phyloP scores from a whole-genome alignment of 495 filamentous ascomycete species.

The Apodospora peruviana region DNA sequence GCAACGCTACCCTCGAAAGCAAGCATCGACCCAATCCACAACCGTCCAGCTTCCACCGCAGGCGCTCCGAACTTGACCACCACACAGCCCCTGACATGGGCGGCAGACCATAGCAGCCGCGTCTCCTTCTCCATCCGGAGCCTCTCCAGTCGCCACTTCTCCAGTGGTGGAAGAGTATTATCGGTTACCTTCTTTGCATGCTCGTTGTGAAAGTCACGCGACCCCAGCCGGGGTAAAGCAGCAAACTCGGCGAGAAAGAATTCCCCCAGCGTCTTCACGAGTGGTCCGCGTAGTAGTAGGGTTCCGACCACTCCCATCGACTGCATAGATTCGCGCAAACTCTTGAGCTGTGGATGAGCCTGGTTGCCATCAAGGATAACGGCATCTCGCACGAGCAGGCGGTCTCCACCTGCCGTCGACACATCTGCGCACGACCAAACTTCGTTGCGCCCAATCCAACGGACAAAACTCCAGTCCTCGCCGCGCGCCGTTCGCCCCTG shows the following conservation, averaged over 20 bases:
- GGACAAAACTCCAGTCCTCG: conserved; percentile 79
- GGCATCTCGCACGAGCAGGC: conserved; percentile 75
- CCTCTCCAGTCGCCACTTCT: conserved; percentile 38
- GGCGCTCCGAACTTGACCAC: conserved; percentile 75
- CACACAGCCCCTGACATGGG: conserved; percentile 74
- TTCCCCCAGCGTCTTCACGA: conserved; percentile 56
- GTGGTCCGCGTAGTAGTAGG: conserved; percentile 69
- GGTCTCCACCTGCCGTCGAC: conserved; percentile 28
- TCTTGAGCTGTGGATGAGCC: conserved; percentile 25
- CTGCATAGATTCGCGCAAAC: conserved; percentile 56
- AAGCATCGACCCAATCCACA: conserved; percentile 50
- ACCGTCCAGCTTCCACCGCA: conserved; percentile 44
- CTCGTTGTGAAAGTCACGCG: conserved; percentile 64
- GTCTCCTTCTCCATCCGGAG: conserved; percentile 49
- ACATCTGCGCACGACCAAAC: conserved; percentile 51
- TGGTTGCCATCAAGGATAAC: conserved; percentile 61
- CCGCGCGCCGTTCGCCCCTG: conserved; percentile 79
- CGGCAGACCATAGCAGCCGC: conserved; percentile 78
- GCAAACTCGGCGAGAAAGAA: conserved; percentile 75
- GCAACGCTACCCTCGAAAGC: conserved; percentile 43
- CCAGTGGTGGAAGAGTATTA: conserved; percentile 25
- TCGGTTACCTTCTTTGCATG: conserved; percentile 31
- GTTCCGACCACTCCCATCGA: conserved; percentile 70
- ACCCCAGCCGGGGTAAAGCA: conserved; percentile 73
- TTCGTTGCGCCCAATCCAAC: conserved; percentile 81